phyloP scores from a whole-genome alignment of 495 filamentous ascomycete species.

The Choiromyces venosus region DNA sequence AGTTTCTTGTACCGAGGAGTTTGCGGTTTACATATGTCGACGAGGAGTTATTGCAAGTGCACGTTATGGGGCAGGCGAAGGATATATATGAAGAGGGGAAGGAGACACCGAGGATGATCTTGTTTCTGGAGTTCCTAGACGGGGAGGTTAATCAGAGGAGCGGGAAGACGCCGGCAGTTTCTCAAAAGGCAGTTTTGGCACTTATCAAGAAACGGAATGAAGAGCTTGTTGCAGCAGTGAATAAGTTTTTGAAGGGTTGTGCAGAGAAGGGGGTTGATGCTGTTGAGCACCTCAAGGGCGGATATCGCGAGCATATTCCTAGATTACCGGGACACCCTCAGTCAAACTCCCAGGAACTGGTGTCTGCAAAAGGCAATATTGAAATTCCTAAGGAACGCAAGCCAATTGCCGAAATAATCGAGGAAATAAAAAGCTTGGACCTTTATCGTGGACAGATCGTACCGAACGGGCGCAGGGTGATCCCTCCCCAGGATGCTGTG shows the following conservation, averaged over 20 bases:
- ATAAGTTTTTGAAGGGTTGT: conserved; percentile 69
- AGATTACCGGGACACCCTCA: conserved; percentile 20
- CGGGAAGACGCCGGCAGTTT: conserved; percentile 75
- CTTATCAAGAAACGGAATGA: conserved; percentile 86
- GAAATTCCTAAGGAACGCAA: conserved; percentile 77
- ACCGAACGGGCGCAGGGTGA: conserved; percentile 85
- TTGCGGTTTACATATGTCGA: conserved; percentile 84
- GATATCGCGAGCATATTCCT: conserved; percentile 52
- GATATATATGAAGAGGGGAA: conserved; percentile 44
- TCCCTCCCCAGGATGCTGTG: conserved; percentile 75
- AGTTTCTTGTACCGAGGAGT: conserved; percentile 65
- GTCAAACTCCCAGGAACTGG: conserved; percentile 35
- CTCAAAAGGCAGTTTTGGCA: conserved; percentile 82
- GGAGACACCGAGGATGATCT: conserved; percentile 53
- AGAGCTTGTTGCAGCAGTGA: conserved; percentile 75
- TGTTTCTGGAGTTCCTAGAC: conserved; percentile 90
- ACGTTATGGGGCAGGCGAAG: conserved; percentile 53
- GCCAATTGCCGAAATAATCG: conserved; percentile 74
- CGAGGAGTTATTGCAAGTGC: conserved; percentile 69
- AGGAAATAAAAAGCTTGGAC: conserved; percentile 70
- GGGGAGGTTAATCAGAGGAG: conserved; percentile 77
- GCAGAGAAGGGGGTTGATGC: conserved; percentile 62
- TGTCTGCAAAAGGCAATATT: conserved; percentile 37
- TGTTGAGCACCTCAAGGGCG: conserved; percentile 55
- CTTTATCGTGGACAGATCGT: conserved; percentile 95